Evolutionary conservation across 441 rosid genomes (phyloP).

Genomic region (Aleurites moluccanus): DNA sequence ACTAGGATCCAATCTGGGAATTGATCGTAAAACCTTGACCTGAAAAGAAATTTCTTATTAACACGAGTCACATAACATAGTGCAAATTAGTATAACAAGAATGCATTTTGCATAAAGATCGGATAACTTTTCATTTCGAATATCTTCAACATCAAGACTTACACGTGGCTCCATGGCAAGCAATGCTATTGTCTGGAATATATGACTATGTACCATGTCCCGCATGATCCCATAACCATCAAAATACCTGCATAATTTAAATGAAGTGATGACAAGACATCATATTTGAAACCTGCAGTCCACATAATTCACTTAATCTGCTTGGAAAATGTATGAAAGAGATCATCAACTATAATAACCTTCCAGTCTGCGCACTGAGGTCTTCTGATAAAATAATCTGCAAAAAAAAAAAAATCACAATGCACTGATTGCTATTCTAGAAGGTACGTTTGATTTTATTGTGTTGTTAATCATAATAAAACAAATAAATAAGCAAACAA

Average conservation of each 20-base stretch:
- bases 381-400: constrained; percentile 77
- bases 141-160: constrained; percentile 82
- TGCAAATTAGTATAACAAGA: not conserved
- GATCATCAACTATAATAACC: constrained; percentile 34
- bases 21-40: constrained; percentile 78
- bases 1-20: constrained; percentile 49
- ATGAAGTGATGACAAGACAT: not conserved
- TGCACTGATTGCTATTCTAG: constrained; percentile 14
- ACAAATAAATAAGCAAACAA: not conserved
- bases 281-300: constrained; percentile 19
- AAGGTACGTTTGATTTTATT: not conserved
- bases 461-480: not conserved
- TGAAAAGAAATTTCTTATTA: constrained; percentile 34
- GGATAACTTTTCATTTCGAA: constrained; percentile 75
- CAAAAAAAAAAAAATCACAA: constrained; percentile 23
- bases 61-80: not conserved
- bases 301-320: constrained; percentile 12
- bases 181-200: constrained; percentile 74
- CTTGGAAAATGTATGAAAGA: not conserved
- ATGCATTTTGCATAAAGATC: constrained; percentile 8
- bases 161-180: constrained; percentile 89
- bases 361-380: constrained; percentile 40
- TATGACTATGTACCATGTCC: constrained; percentile 76
- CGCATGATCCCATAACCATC: constrained; percentile 84
- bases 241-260: constrained; percentile 50